phyloP scores from a whole-genome alignment of 169 alveolate genomes.

The Cryptosporidium ubiquitum region DNA sequence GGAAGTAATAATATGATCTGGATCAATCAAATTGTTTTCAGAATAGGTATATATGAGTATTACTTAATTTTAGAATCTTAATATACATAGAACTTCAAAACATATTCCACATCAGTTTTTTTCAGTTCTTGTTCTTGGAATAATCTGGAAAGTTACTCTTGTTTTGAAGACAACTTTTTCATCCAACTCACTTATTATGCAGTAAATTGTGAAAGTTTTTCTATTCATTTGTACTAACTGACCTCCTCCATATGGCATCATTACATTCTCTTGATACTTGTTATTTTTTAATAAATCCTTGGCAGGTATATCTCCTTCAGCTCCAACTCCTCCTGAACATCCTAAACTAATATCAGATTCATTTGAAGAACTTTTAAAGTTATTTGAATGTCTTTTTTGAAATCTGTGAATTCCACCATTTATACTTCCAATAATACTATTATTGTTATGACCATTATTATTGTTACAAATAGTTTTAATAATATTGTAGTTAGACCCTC shows the following conservation, averaged over 20 bases:
- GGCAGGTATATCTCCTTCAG: background rate
- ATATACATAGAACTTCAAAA: background rate
- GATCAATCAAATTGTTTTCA: slow-evolving; percentile 12
- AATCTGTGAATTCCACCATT: background rate
- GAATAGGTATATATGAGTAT: slow-evolving; percentile 37
- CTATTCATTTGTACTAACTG: slow-evolving; percentile 52
- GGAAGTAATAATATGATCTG: background rate
- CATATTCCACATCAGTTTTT: background rate
- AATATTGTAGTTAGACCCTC: background rate
- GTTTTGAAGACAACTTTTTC: slow-evolving; percentile 38
- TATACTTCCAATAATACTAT: background rate
- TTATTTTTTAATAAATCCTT: background rate
- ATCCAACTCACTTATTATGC: slow-evolving; percentile 11
- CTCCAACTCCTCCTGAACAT: background rate
- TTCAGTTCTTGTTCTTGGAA: slow-evolving; percentile 34
- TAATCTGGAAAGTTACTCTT: slow-evolving; percentile 49
- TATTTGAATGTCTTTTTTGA: background rate
- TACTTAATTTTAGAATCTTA: background rate
- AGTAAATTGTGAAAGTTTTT: slow-evolving; percentile 28
- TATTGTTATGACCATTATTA: background rate
- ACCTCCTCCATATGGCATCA: background rate
- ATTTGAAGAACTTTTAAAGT: background rate
- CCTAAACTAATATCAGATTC: background rate
- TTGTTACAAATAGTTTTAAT: background rate
- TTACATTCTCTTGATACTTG: background rate